A percentile compares a stretch with the other conserved stretches of the same genome.
Conservation (phyloP, 2,329 filamentous ascomycete genomes). For the Hypoxylon sp. region DNA sequence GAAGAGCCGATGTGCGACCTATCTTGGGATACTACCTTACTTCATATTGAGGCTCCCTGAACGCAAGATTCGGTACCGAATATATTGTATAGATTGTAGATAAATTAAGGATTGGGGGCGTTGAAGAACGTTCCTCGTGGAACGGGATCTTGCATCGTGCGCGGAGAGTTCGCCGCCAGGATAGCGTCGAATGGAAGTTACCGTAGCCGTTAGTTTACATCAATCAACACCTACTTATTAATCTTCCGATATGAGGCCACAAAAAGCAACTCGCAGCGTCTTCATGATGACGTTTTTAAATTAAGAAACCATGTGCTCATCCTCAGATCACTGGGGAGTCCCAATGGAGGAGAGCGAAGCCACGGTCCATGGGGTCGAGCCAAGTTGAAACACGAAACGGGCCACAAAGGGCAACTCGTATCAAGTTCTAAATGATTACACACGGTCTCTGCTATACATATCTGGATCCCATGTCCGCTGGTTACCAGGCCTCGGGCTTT, state of each 20-base stretch:
- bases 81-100: conserved; percentile 15
- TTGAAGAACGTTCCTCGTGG: conserved; percentile 2
- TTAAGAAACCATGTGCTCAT: conserved; percentile 40
- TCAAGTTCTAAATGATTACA: conserved; percentile 19
- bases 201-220: background rate
- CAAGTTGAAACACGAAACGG: conserved; percentile 40
- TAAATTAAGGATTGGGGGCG: conserved; percentile 27
- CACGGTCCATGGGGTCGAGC: background rate
- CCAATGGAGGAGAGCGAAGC: background rate
- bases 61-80: conserved; percentile 19
- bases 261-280: conserved; percentile 1
- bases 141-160: conserved; percentile 27
- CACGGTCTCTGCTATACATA: conserved; percentile 19
- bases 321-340: conserved; percentile 14
- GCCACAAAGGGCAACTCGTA: conserved; percentile 35
- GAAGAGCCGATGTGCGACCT: background rate
- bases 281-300: conserved; percentile 2
- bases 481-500: conserved; percentile 20
- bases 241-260: conserved; percentile 20
- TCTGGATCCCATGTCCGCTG: conserved; percentile 12
- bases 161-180: conserved; percentile 7
- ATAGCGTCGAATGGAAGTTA: conserved; percentile 2
- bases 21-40: conserved; percentile 16
- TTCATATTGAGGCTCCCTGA: conserved; percentile 2
- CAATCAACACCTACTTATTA: background rate